Percentiles rank a stretch among this genome's conserved stretches.
Evolutionary conservation across 2,329 filamentous ascomycete species (phyloP).

Genomic region (Pseudogymnoascus sp.): DNA sequence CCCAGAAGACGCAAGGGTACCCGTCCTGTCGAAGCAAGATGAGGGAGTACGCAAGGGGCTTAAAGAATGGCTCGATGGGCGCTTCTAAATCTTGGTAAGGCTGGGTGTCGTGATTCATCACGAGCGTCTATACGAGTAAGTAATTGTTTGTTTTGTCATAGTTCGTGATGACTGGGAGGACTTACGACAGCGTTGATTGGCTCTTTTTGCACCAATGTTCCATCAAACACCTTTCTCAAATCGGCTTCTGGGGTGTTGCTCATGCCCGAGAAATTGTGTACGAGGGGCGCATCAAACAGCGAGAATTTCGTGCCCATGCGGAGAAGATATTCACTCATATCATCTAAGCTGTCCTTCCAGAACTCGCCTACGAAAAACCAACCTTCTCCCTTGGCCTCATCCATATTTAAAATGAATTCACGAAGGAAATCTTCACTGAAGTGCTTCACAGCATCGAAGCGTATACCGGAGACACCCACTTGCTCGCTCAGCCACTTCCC

Average conservation of each 20-base stretch:
- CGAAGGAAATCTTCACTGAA: conserved; percentile 59
- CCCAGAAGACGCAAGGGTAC: conserved; percentile 62
- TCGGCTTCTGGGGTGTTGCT: conserved; percentile 50
- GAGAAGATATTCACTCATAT: conserved; percentile 49
- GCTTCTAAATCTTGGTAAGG: conserved; percentile 54
- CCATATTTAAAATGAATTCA: conserved; percentile 53
- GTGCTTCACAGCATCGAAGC: conserved; percentile 67
- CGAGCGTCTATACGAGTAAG: conserved; percentile 43
- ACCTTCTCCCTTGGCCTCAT: conserved; percentile 39
- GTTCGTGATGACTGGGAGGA: conserved; percentile 8
- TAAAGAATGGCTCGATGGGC: conserved; percentile 58
- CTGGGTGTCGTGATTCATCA: conserved; percentile 67
- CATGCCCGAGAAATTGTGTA: conserved; percentile 57
- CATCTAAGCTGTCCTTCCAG: conserved; percentile 51
- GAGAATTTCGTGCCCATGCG: conserved; percentile 49
- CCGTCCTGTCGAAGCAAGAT: conserved; percentile 59
- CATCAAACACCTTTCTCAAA: conserved; percentile 54
- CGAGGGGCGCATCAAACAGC: conserved; percentile 60
- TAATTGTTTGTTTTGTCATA: conserved; percentile 1
- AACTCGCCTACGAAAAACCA: conserved; percentile 64
- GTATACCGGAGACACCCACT: conserved; percentile 55
- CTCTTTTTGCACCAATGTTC: conserved; percentile 45
- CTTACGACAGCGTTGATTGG: conserved; percentile 51
- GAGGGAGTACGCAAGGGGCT: conserved; percentile 62
- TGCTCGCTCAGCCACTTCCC: conserved; percentile 57